These are phyloP conservation scores for Lumnitzera littorea DNA, from an alignment of 345 rosid genomes.

Conservation along the genomic window DNA sequence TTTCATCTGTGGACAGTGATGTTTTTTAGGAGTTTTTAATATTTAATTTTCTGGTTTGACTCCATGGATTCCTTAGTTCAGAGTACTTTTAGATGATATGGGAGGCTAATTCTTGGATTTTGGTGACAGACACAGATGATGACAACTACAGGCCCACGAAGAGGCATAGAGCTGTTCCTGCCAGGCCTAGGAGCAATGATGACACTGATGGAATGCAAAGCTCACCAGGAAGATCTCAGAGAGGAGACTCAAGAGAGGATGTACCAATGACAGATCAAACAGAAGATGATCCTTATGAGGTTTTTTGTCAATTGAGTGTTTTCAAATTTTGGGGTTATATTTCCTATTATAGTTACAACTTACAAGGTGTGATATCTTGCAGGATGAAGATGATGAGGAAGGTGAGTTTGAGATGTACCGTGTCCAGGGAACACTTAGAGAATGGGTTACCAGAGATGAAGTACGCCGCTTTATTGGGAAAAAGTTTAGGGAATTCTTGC, in stretches of 20 bases:
- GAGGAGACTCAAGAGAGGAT: slow-evolving; percentile 60
- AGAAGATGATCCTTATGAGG: slow-evolving; percentile 72
- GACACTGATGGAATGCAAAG: slow-evolving; percentile 71
- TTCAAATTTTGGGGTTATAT: neutral
- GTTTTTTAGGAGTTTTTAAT: too few species aligned
- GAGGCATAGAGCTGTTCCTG: slow-evolving; percentile 65
- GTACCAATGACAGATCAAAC: slow-evolving; percentile 90
- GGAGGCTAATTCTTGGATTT: neutral
- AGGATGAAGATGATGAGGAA: slow-evolving; percentile 82
- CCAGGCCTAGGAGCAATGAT: slow-evolving; percentile 46
- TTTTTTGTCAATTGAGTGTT: slow-evolving; percentile 1
- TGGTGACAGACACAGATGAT: slow-evolving; percentile 68
- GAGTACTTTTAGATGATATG: too few species aligned
- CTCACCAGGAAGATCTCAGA: slow-evolving; percentile 68
- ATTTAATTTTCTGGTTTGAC: too few species aligned
- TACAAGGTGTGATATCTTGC: slow-evolving; percentile 3
- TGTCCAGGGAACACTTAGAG: slow-evolving; percentile 85
- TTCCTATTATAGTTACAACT: too few species aligned
- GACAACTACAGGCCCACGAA: slow-evolving; percentile 79
- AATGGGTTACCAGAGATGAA: slow-evolving; percentile 98
- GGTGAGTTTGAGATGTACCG: slow-evolving; percentile 88
- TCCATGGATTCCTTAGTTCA: too few species aligned
- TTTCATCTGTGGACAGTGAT: neutral
- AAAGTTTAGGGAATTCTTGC: slow-evolving; percentile 84
- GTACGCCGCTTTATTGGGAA: slow-evolving; percentile 84